Conservation (phyloP, 371 early-diverging fungal species). For the Rhizopus arrhizus region DNA sequence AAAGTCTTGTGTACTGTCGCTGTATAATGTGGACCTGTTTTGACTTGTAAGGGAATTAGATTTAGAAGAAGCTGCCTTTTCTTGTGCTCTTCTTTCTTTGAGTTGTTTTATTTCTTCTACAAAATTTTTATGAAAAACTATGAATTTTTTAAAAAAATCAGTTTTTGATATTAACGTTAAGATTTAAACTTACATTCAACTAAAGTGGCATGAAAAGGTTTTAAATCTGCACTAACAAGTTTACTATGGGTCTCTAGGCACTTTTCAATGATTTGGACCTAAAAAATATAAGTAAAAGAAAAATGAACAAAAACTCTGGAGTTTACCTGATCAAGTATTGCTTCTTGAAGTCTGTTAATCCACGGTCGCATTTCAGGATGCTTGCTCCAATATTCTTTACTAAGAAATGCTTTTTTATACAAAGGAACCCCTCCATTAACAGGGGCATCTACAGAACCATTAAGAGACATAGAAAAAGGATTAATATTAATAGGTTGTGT, state of each 20-base stretch:
- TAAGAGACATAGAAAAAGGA: conserved; percentile 80
- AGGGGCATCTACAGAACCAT: conserved; percentile 85
- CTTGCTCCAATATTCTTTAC: conserved; percentile 42
- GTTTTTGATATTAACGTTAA: not conserved
- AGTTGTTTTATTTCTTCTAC: conserved; percentile 58
- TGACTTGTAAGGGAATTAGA: conserved; percentile 1
- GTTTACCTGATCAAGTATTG: conserved; percentile 71
- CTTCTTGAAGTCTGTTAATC: conserved; percentile 54
- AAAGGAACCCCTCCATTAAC: conserved; percentile 85
- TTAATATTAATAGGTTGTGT: conserved; percentile 57
- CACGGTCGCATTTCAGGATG: conserved; percentile 51
- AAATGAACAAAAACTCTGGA: not conserved
- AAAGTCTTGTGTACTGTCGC: not conserved
- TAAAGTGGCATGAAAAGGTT: conserved; percentile 75
- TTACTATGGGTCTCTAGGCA: conserved; percentile 68
- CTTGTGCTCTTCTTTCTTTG: conserved; percentile 31
- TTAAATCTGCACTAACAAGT: conserved; percentile 69
- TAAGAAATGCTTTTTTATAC: conserved; percentile 74
- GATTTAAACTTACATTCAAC: conserved; percentile 56
- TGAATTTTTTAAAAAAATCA: not conserved
- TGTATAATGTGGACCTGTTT: not conserved
- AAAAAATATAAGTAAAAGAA: conserved; percentile 2
- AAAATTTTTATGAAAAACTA: conserved; percentile 74
- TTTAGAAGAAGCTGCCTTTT: conserved; percentile 7
- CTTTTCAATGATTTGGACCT: conserved; percentile 65